These are phyloP conservation scores for Tulasnella sp. DNA, from an alignment of 768 basidiomycete species.

Conservation along the genomic window DNA sequence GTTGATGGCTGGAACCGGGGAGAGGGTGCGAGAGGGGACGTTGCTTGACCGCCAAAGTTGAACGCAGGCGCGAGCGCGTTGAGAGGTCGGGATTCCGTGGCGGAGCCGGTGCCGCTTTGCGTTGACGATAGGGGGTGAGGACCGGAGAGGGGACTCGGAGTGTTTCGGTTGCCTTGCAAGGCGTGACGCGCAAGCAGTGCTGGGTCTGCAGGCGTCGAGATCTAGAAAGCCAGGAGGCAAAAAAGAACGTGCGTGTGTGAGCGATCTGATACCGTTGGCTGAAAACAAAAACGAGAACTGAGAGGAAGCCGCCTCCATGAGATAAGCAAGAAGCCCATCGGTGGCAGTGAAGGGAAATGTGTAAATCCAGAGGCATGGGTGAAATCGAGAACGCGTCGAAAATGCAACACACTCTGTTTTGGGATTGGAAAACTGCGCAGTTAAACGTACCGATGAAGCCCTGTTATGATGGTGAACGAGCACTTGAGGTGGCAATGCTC, in stretches of 20 bases:
- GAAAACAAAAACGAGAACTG: neutral
- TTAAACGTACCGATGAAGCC: slow-evolving; percentile 68
- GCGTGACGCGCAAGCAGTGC: slow-evolving; percentile 76
- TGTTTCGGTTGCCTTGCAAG: slow-evolving; percentile 57
- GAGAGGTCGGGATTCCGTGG: neutral
- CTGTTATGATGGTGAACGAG: slow-evolving; percentile 67
- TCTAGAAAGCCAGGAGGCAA: slow-evolving; percentile 44
- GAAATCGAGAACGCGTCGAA: neutral
- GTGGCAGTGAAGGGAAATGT: neutral
- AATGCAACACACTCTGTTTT: neutral
- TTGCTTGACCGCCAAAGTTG: neutral
- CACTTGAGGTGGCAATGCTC: slow-evolving; percentile 55
- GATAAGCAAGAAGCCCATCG: neutral
- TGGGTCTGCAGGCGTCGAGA: slow-evolving; percentile 88
- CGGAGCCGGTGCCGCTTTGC: slow-evolving; percentile 36
- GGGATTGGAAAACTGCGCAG: neutral
- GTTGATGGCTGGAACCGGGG: slow-evolving; percentile 25
- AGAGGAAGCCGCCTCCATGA: neutral
- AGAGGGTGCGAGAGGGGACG: slow-evolving; percentile 33
- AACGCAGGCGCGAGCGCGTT: slow-evolving; percentile 26
- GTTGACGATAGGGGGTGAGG: slow-evolving; percentile 47
- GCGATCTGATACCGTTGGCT: neutral
- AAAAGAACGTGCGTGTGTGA: neutral
- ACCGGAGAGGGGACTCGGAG: slow-evolving; percentile 41
- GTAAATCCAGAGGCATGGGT: neutral